A percentile compares a stretch with the other conserved stretches of the same genome.
phyloP scores from a whole-genome alignment of 1,139 yeast genomes.

The Hansenula sp. region DNA sequence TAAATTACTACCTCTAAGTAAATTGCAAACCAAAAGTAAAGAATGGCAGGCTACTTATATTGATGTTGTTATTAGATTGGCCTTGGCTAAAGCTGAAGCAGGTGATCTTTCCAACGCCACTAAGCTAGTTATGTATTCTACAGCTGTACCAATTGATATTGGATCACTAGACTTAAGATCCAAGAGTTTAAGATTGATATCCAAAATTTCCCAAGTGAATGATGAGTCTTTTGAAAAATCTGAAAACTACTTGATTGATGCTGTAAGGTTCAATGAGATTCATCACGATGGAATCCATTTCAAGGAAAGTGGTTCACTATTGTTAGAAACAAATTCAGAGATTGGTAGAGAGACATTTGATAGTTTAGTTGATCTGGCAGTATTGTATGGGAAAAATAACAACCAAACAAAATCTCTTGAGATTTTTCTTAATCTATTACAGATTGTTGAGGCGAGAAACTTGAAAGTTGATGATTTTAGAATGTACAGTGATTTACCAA shows the following conservation, averaged over 20 bases:
- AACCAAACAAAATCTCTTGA: conserved; percentile 25
- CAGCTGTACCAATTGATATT: conserved; percentile 27
- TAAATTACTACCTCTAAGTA: conserved; percentile 15
- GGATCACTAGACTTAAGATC: conserved; percentile 24
- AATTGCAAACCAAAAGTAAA: conserved; percentile 12
- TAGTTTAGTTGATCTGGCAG: conserved; percentile 27
- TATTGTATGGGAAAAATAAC: conserved; percentile 23
- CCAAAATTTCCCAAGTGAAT: conserved; percentile 14
- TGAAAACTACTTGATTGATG: conserved; percentile 35
- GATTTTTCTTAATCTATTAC: conserved; percentile 26
- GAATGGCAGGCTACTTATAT: conserved; percentile 35
- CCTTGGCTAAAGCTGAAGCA: conserved; percentile 25
- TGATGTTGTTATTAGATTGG: conserved; percentile 32
- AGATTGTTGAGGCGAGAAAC: conserved; percentile 20
- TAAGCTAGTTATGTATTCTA: conserved; percentile 26
- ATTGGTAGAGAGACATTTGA: conserved; percentile 16
- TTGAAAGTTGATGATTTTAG: conserved; percentile 3
- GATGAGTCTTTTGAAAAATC: conserved; percentile 27
- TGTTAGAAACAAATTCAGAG: conserved; percentile 14
- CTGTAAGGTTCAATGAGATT: conserved; percentile 31
- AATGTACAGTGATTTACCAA: conserved; percentile 21
- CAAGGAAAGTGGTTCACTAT: conserved; percentile 15
- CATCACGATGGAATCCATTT: conserved; percentile 18
- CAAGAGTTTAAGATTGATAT: conserved; percentile 25
- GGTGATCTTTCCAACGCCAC: conserved; percentile 26